Evolutionary conservation across 2,329 filamentous ascomycete genomes (phyloP), one percentile per base, ranked within the genome.

Genomic region (Pseudogymnoascus sp.): DNA sequence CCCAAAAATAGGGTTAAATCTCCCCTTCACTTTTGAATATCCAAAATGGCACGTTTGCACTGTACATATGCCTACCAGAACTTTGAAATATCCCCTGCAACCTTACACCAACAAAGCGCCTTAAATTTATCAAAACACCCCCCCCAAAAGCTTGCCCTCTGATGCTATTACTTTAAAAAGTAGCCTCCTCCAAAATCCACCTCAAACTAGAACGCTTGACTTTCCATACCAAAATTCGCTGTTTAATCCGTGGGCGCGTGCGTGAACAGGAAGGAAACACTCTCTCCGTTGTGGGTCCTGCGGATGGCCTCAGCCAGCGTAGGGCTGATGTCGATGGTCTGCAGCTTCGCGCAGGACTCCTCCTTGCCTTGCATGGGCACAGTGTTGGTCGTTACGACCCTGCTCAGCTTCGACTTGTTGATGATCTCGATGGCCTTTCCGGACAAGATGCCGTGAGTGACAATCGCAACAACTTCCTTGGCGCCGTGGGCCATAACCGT

Each of bases 391-490:
- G 96, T 91, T 13, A 97, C 91, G 38, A 97, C 79, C 70, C 88
- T 87, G 69, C 84, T 86, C 68, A 96, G 78, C 73, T 86, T 83
- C 71, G 90, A 91, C 68, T 83, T 83, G 76, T 96, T 96, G 76
- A 71, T 64, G 19, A 88, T 92, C 70, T 96, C 88, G 64, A 96
- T 93, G 46, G 93, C 93, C 68, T 90, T 91, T 60, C 92, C 93
- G 67, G 88, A 92, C 61, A 97, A 79, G 64, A 97, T 96, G 37
- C 92, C 93, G 73, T 97, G 93, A 0, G 93, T 97, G 64, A 97
- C 95, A 68, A 97, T 96, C 23, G 95, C 95, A 67, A 96, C 91
- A 38, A 96, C 92, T 73, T 96, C 87, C 68, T 86, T 86, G 1
- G 95, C 93, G 33, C 91, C 91, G 72, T 97, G 88, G 70, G 91